phyloP scores from a whole-genome alignment of 2,329 filamentous ascomycete genomes.

The Fusarium mangiferae region DNA sequence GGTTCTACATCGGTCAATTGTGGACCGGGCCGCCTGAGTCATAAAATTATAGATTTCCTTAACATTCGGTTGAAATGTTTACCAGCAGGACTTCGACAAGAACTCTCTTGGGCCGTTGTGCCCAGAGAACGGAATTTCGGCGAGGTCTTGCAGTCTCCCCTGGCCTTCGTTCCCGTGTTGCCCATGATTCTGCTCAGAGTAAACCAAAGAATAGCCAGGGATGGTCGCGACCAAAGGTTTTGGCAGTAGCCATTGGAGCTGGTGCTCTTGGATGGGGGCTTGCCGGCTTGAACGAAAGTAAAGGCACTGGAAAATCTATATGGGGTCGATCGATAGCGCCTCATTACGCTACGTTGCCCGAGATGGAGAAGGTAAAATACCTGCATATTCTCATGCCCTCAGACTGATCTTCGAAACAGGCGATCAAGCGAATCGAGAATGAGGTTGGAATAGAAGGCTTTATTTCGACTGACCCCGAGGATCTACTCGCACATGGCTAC shows the following conservation, averaged over 20 bases:
- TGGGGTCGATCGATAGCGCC: slow-evolving; percentile 35
- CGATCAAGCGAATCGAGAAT: slow-evolving; percentile 64
- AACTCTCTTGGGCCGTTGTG: slow-evolving; percentile 30
- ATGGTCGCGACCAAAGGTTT: slow-evolving; percentile 49
- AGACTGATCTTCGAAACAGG: slow-evolving; percentile 51
- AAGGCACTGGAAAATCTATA: slow-evolving; percentile 17
- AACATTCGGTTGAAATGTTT: slow-evolving; percentile 23
- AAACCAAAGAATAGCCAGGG: slow-evolving; percentile 14
- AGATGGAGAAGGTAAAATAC: slow-evolving; percentile 55
- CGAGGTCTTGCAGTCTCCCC: slow-evolving; percentile 26
- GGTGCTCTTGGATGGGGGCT: slow-evolving; percentile 56
- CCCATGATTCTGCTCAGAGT: slow-evolving; percentile 3
- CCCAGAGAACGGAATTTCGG: slow-evolving; percentile 15
- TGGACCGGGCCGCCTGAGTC: neutral
- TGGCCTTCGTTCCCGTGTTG: slow-evolving; percentile 11
- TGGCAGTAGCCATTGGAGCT: slow-evolving; percentile 53
- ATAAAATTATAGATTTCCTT: neutral
- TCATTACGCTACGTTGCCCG: slow-evolving; percentile 54
- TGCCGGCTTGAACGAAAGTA: slow-evolving; percentile 44
- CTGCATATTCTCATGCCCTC: neutral
- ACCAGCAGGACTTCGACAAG: slow-evolving; percentile 26
- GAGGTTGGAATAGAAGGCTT: slow-evolving; percentile 62
- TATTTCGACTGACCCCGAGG: slow-evolving; percentile 71
- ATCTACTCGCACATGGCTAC: slow-evolving; percentile 71
- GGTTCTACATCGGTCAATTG: slow-evolving; percentile 21